Evolutionary conservation across 1,139 yeast species (phyloP), one percentile per base, ranked within the genome.

Genomic region (Sugiyamaella pinicola): DNA sequence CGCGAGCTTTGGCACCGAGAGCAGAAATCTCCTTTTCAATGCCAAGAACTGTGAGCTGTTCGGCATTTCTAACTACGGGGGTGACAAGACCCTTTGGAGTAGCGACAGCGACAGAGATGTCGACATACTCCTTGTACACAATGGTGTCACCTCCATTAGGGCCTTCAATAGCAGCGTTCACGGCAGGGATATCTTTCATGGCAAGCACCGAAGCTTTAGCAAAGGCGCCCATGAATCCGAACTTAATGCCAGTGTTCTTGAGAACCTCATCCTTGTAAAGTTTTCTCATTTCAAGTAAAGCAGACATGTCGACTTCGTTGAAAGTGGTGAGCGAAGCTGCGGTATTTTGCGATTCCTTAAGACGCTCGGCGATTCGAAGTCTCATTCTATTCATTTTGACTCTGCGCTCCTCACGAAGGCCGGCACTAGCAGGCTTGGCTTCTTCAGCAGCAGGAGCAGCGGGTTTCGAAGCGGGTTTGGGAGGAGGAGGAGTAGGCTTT

Each of bases 351-450:
- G 98, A 87, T 79, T 95, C 98, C 87, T 93, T 93, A 72, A 93
- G 86, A 77, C 99, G 89, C 79, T 95, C 98, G 55, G 99, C 97
- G 63, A 95, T 95, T 82, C 99, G 88, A 75, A 88, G 77, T 78
- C 99, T 87, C 99, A 93, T 95, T 80, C 99, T 88, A 84, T 91
- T 93, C 99, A 93, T 93, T 80, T 93, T 93, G 63, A 95, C 96
- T 73, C 91, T 82, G 73, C 85, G 88, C 76, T 93, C 98, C 59
- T 78, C 76, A 78, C 99, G 87, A 55, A 80, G 72, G 56, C 87
- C 85, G 66, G 82, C 77, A 38, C 82, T 68, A 39, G 79, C 70
- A 42, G 81, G 69, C 31, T 74, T 57, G 43, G 73, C 69, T 38
- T 73, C 66, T 24, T 68, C 61, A 13, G 67, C 64, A 18, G 64